Evolutionary conservation across 1,284 basidiomycete genomes (phyloP).

Genomic region (Rugosomyces carneus): DNA sequence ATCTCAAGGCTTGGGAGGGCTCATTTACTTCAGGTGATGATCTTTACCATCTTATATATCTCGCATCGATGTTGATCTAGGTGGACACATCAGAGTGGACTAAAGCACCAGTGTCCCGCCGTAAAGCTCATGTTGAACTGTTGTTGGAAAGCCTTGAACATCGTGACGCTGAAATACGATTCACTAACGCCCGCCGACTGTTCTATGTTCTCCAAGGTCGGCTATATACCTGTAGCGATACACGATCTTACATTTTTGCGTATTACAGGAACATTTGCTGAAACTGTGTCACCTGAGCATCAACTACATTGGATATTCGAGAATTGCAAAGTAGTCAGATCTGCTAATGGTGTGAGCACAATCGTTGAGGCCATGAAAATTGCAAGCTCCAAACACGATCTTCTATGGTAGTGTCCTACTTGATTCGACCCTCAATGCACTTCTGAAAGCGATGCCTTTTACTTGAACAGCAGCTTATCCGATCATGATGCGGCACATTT

Average conservation of each 20-base stretch:
- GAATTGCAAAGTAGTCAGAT: conserved; percentile 84
- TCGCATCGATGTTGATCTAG: neutral
- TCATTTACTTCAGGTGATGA: conserved; percentile 65
- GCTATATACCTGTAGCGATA: conserved; percentile 11
- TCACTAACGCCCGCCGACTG: conserved; percentile 80
- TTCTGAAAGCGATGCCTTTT: conserved; percentile 7
- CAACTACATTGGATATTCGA: conserved; percentile 96
- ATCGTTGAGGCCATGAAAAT: conserved; percentile 89
- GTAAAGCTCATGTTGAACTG: conserved; percentile 70
- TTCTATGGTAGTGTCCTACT: conserved; percentile 52
- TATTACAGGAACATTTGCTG: conserved; percentile 78
- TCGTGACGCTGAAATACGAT: conserved; percentile 75
- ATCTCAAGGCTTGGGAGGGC: conserved; percentile 82
- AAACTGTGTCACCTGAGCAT: conserved; percentile 87
- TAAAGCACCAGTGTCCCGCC: conserved; percentile 50
- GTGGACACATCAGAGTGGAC: conserved; percentile 69
- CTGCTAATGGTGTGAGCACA: conserved; percentile 78
- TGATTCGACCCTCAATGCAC: neutral
- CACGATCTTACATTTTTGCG: too few relatives aligned
- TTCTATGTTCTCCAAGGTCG: conserved; percentile 90
- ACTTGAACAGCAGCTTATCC: conserved; percentile 50
- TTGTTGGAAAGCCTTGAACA: conserved; percentile 85
- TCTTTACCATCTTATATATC: conserved; percentile 5
- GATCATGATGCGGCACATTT: conserved; percentile 67
- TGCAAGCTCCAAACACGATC: conserved; percentile 84